Evolutionary conservation across 176 grass and related monocot species (phyloP), one percentile per base, ranked within the genome.

Genomic region (Cenchrus fungigraminus): DNA sequence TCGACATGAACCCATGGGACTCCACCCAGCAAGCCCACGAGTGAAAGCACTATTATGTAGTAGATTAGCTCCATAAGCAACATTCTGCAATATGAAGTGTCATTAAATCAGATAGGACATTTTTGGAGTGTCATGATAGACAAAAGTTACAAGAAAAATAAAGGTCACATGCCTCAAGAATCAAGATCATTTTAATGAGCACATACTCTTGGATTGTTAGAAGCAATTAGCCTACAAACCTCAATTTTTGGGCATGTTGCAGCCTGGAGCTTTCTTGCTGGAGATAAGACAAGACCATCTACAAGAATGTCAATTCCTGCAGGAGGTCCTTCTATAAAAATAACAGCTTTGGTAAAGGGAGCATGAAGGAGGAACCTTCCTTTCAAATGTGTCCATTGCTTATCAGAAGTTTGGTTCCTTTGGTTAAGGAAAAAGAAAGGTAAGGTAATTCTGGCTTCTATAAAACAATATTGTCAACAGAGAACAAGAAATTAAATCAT

Each of bases 251-350:
- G 91, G 87, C 73, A 65, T 79, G 79, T 84, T 72, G 93, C 80
- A 85, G 88, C 78, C 52, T 79, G 56, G 44, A 87, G 86, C 90
- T 89, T 94, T 22, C 47, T 92, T 87, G 86, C 89, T 60, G 56
- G 83, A 80, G 69, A 86, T 72, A 98, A 55, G 42, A 93, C 80
- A 71, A 98, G 84, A 87, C 88, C 87, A 91, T 98, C 89, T 44
- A 98, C 84, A 85, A 98, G 89, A 80, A 98, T 89, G 77, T 98
- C 97, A 47, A 88, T 91, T 85, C 97, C 97, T 65, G 93, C 83
- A 80, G 91, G 89, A 77, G 97, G 97, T 22, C 93, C 97, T 87
- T 98, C 97, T 87, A 98, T 65, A 74, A 91, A 98, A 73, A 98
- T 13, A 78, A 94, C 65, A 75, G 62, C 93, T 94, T 92, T 94